Evolutionary conservation across 805 yeast species (phyloP), one percentile per base, ranked within the genome.

Genomic region (Schwanniomyces occidentalis): DNA sequence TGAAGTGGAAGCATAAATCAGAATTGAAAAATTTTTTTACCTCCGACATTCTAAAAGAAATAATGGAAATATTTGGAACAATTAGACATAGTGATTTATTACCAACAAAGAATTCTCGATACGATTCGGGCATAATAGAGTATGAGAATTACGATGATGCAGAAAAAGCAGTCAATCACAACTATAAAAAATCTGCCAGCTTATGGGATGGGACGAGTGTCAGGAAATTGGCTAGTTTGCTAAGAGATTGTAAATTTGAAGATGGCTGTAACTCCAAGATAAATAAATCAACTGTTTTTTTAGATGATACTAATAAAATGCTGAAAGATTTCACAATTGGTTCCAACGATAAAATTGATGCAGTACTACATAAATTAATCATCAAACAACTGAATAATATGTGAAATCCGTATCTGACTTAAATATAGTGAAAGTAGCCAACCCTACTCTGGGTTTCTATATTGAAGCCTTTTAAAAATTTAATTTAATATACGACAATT

Each of bases 41-140:
- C 15, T 44, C 40, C 1, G 68, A 58, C 1, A 51, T 65, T 2
- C 49, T 76, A 14, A 16, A 25, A 15, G 51, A 58, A 29, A 52
- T 76, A 17, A 71, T 76, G 78, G 45, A 46, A 13, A 66, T 66
- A 2, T 76, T 75, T 51, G 82, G 81, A 1, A 42, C 56, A 0
- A 49, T 75, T 3, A 37, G 23, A 9, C 19, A 41, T 1, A 37
- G 41, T 4, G 27, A 32, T 10, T 20, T 36, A 9, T 27, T 37
- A 27, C 40, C 32, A 5, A 30, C 27, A 10, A 30, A 25, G 34
- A 32, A 32, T 19, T 44, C 38, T 33, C 44, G 61, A 30, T 73
- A 73, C 41, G 65, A 60, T 32, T 51, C 58, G 18, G 80, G 73
- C 1, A 30, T 50, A 0, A 54, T 76, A 2, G 53, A 46, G 22